Evolutionary conservation across 208 protist species (phyloP), one percentile per base, ranked within the genome.

Genomic region (Wallacemonas sp.): DNA sequence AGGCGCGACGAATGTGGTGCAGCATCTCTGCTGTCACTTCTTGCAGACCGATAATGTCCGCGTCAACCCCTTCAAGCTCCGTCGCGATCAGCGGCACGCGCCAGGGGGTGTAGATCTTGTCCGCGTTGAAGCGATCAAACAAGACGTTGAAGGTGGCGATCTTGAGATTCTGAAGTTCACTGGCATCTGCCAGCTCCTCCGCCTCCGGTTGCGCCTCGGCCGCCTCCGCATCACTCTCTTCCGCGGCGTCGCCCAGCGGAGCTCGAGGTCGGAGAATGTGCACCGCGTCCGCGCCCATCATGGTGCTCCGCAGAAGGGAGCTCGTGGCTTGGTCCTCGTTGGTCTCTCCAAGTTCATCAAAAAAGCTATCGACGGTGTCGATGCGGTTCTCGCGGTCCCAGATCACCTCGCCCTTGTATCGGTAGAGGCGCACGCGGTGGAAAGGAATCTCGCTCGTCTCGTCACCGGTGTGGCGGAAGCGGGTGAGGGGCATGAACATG

Each of bases 371-470:
- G n/a, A 67, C 14, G 24, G 11, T 19, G 31, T 67, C 62, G 21
- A 67, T 30, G 14, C 47, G 21, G 34, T 55, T 42, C 12, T 67
- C 62, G 22, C 62, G 62, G 21, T 67, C 62, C 62, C 62, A 67
- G 33, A 67, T 58, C 34, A 55, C 27, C 5, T 67, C 31, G n/a
- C 62, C 62, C 21, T 67, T 55, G 47, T 59, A 59, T 6, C 62
- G 62, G 28, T 54, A 67, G 19, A 59, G 31, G 2, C 45, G 62
- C 2, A 67, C 62, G 34, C 62, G 62, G 42, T 67, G 62, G 34
- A 67, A 67, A 5, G 62, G 62, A 24, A 67, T 67, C 30, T 66
- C 60, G 24, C 19, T 58, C 14, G 47, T 67, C 22, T 67, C 62
- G 36, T 67, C 62, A 5, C 47, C 62, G 26, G 46, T 55, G 36